Percentiles rank a stretch among this genome's conserved stretches.
phyloP scores from a whole-genome alignment of 176 grass and related monocot genomes.

The Aegilops bicornis region DNA sequence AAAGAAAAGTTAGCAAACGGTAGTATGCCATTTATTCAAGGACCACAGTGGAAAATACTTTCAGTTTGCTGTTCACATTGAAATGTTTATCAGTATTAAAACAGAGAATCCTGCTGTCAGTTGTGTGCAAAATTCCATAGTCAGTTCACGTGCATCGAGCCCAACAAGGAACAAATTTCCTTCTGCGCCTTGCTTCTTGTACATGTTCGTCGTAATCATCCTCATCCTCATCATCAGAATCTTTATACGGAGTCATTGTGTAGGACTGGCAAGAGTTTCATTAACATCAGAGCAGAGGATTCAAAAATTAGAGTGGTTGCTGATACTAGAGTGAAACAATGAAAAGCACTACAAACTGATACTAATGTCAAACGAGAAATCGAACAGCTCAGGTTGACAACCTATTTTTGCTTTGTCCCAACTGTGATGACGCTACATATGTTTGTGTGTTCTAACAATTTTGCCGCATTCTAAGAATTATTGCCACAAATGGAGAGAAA shows the following conservation, averaged over 20 bases:
- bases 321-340: slow-evolving; percentile 12
- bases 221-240: slow-evolving; percentile 63
- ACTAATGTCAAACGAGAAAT: slow-evolving; percentile 11
- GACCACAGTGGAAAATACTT: slow-evolving; percentile 7
- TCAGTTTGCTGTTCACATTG: neutral
- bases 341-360: slow-evolving; percentile 25
- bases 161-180: slow-evolving; percentile 66
- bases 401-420: slow-evolving; percentile 4
- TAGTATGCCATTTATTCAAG: neutral
- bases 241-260: slow-evolving; percentile 69
- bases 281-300: slow-evolving; percentile 18
- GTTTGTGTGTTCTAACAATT: neutral
- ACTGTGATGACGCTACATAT: neutral
- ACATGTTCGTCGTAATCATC: slow-evolving; percentile 26
- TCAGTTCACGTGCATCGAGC: slow-evolving; percentile 39
- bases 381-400: neutral
- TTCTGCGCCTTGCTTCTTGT: slow-evolving; percentile 41
- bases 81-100: slow-evolving; percentile 23
- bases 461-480: neutral
- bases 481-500: neutral
- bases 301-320: slow-evolving; percentile 2
- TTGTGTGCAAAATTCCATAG: neutral
- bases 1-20: neutral
- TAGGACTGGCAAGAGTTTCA: slow-evolving; percentile 48
- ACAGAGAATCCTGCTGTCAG: neutral